Base-by-base conservation (phyloP, 768 basidiomycete genomes). In the Agaricus blazei region DNA sequence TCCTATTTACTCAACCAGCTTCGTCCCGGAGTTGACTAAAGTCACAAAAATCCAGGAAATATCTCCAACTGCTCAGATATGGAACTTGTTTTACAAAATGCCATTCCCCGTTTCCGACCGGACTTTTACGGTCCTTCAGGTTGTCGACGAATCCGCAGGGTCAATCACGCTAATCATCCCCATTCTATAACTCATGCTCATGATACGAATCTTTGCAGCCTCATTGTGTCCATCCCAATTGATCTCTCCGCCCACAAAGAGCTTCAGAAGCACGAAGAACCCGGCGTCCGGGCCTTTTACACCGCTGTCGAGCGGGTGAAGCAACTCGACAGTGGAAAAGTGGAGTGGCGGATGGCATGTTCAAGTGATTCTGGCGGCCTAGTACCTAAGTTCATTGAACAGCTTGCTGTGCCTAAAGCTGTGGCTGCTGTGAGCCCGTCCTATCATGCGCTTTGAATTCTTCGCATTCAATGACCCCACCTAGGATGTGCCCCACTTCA, bases 321-420 rank as follows among this genome's bases (percentile, higher is more conserved):
- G 42, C 85, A 87, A 66, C 76, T 84, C 40, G 79, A 79, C 19
- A 71, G 80, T 58, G 89, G 85, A 48, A 78, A 68, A 47, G 79
- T 82, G 11, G 87, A 90, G 67, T 91, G 88, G 88, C 75, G 81
- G 40, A 89, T 91, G 88, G 88, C 88, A 2, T 88, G 87, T 2
- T 84, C 85, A 26, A 85, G 84, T 60, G 81, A 79, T 2, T 81
- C 87, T 11, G 87, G 86, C 26, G 89, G 89, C 24, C 76, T 66
- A 51, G 84, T 90, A 43, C 88, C 88, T 0, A 69, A 72, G 14
- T 87, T 85, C 59, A 54, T 90, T 56, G 78, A 78, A 3, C 85
- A 89, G 58, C 73, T 68, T 55, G 77, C 75, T 29, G 78, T 90
- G 77, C 72, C 80, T 3, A 73, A 83, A 56, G 78, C 79, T 60